Percentiles rank a stretch among this genome's conserved stretches.
Evolutionary conservation across 1,139 yeast genomes (phyloP).

Genomic region (Saccharomycopsis hybrid): DNA sequence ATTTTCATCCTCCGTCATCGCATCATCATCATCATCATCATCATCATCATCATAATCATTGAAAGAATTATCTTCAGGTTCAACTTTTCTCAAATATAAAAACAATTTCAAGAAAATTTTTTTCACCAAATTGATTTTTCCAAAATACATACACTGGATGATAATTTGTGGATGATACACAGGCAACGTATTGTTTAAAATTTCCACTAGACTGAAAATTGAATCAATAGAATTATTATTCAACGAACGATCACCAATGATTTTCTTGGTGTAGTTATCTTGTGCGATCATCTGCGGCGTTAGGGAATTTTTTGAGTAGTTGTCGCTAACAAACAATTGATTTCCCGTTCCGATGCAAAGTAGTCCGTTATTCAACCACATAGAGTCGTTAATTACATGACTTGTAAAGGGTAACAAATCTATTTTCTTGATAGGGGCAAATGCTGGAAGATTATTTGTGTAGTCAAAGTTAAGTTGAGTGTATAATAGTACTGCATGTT

Average conservation of each 20-base stretch:
- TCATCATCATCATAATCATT: too few relatives aligned
- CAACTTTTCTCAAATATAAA: constrained; percentile 11
- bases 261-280: constrained; percentile 37
- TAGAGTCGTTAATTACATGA: constrained; percentile 80
- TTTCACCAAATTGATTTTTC: constrained; percentile 51
- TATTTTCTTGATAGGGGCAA: constrained; percentile 66
- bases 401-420: constrained; percentile 67
- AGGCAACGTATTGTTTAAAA: constrained; percentile 85
- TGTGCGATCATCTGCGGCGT: constrained; percentile 40
- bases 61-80: constrained; percentile 6
- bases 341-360: constrained; percentile 85
- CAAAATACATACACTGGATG: constrained; percentile 68
- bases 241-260: constrained; percentile 22
- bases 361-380: constrained; percentile 76
- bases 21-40: too few relatives aligned
- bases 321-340: constrained; percentile 78
- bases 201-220: constrained; percentile 59
- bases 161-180: constrained; percentile 87
- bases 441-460: constrained; percentile 72
- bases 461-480: constrained; percentile 86
- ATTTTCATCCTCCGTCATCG: too few relatives aligned
- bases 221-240: constrained; percentile 35
- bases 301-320: constrained; percentile 37
- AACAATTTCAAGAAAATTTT: constrained; percentile 51
- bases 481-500: constrained; percentile 53